phyloP scores from a whole-genome alignment of 75 land plant genomes.

The Selaginella tamariscina region DNA sequence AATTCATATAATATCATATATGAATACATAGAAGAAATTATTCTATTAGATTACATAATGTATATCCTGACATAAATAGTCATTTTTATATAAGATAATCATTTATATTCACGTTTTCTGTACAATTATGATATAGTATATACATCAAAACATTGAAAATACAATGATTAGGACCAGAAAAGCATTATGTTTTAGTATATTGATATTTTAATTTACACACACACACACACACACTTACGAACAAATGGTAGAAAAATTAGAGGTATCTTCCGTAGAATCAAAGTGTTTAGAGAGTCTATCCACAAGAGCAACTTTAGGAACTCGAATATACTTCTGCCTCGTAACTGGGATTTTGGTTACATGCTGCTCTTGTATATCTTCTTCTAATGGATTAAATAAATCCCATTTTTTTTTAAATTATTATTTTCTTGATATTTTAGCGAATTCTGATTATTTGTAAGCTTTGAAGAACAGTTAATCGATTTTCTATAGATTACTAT shows the following conservation, averaged over 20 bases:
- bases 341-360: slow-evolving; percentile 69
- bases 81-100: not conserved
- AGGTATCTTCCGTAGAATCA: slow-evolving; percentile 24
- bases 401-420: too few species aligned
- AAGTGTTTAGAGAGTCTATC: slow-evolving; percentile 39
- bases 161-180: not conserved
- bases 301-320: slow-evolving; percentile 51
- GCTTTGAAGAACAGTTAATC: too few species aligned
- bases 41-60: not conserved
- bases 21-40: too few species aligned
- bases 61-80: not conserved
- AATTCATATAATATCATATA: too few species aligned
- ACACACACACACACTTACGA: slow-evolving; percentile 26
- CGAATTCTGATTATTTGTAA: too few species aligned
- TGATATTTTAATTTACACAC: not conserved
- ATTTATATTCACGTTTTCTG: not conserved
- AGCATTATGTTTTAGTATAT: not conserved
- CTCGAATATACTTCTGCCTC: slow-evolving; percentile 59
- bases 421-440: too few species aligned
- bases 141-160: not conserved
- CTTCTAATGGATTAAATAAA: too few species aligned
- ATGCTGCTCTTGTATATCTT: too few species aligned
- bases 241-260: slow-evolving; percentile 36
- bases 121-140: not conserved
- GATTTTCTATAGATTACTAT: too few species aligned